Evolutionary conservation across 768 basidiomycete species (phyloP), one percentile per base, ranked within the genome.

Genomic region (Xerocomellus intermedius): DNA sequence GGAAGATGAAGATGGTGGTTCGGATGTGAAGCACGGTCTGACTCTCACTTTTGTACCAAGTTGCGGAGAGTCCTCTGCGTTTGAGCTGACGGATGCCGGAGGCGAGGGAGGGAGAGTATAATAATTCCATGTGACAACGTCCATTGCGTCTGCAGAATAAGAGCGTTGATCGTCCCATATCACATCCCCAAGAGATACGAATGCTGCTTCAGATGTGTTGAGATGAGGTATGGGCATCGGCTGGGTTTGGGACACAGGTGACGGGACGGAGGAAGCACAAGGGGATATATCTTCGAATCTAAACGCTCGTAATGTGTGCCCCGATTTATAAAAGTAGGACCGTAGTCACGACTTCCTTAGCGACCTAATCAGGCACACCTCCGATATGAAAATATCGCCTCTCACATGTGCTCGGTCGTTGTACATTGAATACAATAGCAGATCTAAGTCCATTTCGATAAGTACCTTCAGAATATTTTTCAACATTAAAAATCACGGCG

Each of bases 221-320:
- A 86, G 76, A 59, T 82, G 78, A 61, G 83, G 81, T 78, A 84
- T 82, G 63, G 78, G 66, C 47, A 77, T 60, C 43, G 73, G 70
- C 38, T 72, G 73, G 55, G 53, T 22, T 16, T 63, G 69, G 44
- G 69, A 62, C 38, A 60, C 30, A 28, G 58, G 54, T 1, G 54
- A 46, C 9, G 38, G 37, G 55, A 47, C 45, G 48, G 41, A 26
- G 47, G 59, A 37, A 38, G 58, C 36, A 43, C 47, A 43, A 52
- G 58, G 56, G 63, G 53, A 60, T 68, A 61, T 55, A 56, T 58
- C 47, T 44, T 60, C 47, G 13, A 61, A 50, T 45, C 48, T 59
- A 54, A 56, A 55, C 64, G 63, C 56, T 59, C 59, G 52, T 58
- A 55, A 54, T 46, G 19, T 48, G 48, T 30, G 33, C 52, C 62